phyloP scores from a whole-genome alignment of 177 flowering plant species.

The Vitis hybrid region DNA sequence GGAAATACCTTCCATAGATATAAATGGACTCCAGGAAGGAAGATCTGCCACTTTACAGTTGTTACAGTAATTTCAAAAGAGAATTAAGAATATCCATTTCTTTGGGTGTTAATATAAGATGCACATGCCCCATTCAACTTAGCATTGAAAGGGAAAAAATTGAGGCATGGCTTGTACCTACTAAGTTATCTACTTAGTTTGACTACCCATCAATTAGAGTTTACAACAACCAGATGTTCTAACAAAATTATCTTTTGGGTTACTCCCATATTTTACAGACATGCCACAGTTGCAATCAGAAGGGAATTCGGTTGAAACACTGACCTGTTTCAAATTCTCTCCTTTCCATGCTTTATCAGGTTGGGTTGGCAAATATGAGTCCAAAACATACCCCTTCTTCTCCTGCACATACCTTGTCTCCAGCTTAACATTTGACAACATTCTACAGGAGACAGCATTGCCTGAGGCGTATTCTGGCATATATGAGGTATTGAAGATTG shows the following conservation, averaged over 20 bases:
- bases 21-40: no score
- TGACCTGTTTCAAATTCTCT: constrained; percentile 22
- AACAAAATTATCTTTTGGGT: constrained; percentile 23
- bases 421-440: constrained; percentile 33
- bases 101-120: neutral
- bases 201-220: constrained; percentile 16
- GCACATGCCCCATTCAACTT: constrained; percentile 27
- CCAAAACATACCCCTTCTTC: constrained; percentile 39
- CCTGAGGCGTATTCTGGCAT: constrained; percentile 34
- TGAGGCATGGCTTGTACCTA: constrained; percentile 18
- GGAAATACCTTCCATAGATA: no score
- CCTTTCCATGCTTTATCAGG: constrained; percentile 23
- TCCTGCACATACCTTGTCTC: constrained; percentile 46
- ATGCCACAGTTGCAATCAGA: constrained; percentile 4
- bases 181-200: constrained; percentile 16
- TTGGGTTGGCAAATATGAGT: constrained; percentile 33
- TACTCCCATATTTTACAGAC: constrained; percentile 40
- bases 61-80: constrained; percentile 7
- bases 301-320: constrained; percentile 21
- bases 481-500: constrained; percentile 46
- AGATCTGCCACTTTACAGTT: neutral
- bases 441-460: constrained; percentile 47
- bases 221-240: constrained; percentile 34
- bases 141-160: constrained; percentile 16
- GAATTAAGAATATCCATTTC: constrained; percentile 4